phyloP scores from a whole-genome alignment of 1,284 basidiomycete genomes.

The Malassezia furfur region DNA sequence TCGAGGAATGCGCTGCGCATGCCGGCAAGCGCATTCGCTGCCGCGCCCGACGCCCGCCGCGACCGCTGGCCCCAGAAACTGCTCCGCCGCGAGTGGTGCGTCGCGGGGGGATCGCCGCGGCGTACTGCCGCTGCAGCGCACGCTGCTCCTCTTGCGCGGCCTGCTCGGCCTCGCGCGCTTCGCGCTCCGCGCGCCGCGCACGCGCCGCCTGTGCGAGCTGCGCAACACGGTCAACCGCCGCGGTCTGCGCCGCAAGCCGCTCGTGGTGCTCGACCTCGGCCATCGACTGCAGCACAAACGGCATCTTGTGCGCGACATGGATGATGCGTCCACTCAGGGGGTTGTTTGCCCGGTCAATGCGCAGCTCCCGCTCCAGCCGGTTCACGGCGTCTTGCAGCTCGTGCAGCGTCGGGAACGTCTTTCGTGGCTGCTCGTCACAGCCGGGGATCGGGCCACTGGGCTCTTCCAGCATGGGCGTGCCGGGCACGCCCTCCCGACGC shows the following conservation, averaged over 20 bases:
- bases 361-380: conserved; percentile 38
- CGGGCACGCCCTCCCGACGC: not conserved
- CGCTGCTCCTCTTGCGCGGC: conserved; percentile 26
- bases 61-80: conserved; percentile 25
- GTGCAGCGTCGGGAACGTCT: conserved; percentile 10
- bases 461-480: not conserved
- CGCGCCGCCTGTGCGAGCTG: conserved; percentile 38
- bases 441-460: not conserved
- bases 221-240: conserved; percentile 38
- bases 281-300: conserved; percentile 37
- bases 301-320: conserved; percentile 45
- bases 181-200: conserved; percentile 26
- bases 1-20: conserved; percentile 29
- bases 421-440: not conserved
- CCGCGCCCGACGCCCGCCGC: conserved; percentile 26
- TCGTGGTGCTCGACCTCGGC: conserved; percentile 37
- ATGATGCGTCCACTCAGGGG: conserved; percentile 44
- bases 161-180: conserved; percentile 18
- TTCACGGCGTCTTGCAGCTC: conserved; percentile 20
- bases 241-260: conserved; percentile 30
- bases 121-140: conserved; percentile 24
- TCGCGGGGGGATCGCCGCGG: conserved; percentile 16
- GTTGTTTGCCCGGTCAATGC: conserved; percentile 30
- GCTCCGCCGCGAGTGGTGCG: conserved; percentile 21
- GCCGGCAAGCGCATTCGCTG: conserved; percentile 6